Percentiles rank a stretch among this genome's conserved stretches.
These are phyloP conservation scores for Trichoderma reesei DNA, from an alignment of 495 filamentous ascomycete species.

Conservation along the genomic window DNA sequence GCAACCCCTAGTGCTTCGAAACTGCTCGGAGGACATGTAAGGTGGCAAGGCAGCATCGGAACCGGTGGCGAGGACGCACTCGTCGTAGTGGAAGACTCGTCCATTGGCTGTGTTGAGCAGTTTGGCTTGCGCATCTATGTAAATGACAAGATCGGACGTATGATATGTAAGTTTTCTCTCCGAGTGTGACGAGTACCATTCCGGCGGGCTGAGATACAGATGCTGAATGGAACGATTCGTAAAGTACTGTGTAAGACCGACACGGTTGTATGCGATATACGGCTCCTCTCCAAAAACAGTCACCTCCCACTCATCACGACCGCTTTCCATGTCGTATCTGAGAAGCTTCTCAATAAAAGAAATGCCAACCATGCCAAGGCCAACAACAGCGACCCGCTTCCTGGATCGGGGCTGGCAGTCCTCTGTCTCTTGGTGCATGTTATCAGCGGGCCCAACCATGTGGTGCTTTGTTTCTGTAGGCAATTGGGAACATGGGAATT, in stretches of 20 bases:
- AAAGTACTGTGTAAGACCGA: constrained; percentile 91
- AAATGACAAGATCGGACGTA: constrained; percentile 69
- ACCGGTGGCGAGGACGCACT: constrained; percentile 83
- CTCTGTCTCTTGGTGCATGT: neutral
- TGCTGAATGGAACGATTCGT: constrained; percentile 84
- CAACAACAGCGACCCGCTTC: constrained; percentile 47
- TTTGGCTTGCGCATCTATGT: constrained; percentile 56
- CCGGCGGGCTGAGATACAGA: constrained; percentile 76
- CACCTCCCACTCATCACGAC: constrained; percentile 65
- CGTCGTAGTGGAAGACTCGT: constrained; percentile 68
- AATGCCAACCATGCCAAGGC: constrained; percentile 92
- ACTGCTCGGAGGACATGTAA: constrained; percentile 50
- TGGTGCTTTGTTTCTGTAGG: neutral
- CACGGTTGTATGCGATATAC: constrained; percentile 90
- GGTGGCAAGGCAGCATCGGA: constrained; percentile 79
- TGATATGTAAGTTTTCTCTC: constrained; percentile 70
- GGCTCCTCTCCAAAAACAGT: constrained; percentile 88
- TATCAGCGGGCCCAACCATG: neutral
- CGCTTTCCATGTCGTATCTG: constrained; percentile 52
- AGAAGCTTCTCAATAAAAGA: constrained; percentile 90
- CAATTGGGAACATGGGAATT: neutral
- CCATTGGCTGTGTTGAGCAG: constrained; percentile 62
- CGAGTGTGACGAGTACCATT: constrained; percentile 55
- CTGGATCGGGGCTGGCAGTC: neutral
- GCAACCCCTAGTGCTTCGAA: constrained; percentile 75